Evolutionary conservation across 495 filamentous ascomycete genomes (phyloP), one percentile per base, ranked within the genome.

Genomic region (Darksidea phi): DNA sequence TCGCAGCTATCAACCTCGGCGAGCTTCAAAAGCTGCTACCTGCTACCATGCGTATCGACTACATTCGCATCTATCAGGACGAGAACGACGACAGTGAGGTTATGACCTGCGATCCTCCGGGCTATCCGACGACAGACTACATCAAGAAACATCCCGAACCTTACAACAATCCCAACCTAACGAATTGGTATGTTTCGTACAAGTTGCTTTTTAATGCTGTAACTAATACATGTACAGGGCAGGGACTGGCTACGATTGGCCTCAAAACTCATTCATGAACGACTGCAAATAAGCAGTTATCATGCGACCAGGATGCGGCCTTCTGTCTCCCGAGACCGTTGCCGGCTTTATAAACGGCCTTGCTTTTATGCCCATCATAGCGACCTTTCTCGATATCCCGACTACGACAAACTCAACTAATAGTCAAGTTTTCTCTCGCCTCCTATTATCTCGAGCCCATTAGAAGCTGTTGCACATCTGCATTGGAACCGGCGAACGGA

Each of bases 61-160:
- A 89, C 68, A 73, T 91, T 36, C 82, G 88, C 5, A 88, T 90
- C 56, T 91, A 90, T 66, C 87, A 90, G 69, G 80, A 86, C 57
- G 76, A 80, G 69, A 80, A 86, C 56, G 76, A 80, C 15, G 79
- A 80, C 50, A 69, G 54, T 3, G 71, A 83, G 32, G 81, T 80
- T 48, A 71, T 90, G 17, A 88, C 86, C 32, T 90, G 88, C 72
- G 88, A 91, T 75, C 88, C 88, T 0, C 77, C 75, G 1, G 86
- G 81, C 0, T 90, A 84, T 67, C 78, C 82, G 63, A 90, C 87
- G 12, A 89, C 86, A 0, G 58, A 74, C n/a, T 91, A 90, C 70
- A 91, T 91, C 61, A 69, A 75, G 28, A 70, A 82, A 3, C 88
- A 91, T 64, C 75, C 78, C 3, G 75, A 79, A 46, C 78, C 84